A percentile compares a stretch with the other conserved stretches of the same genome.
Evolutionary conservation across 768 basidiomycete species (phyloP).

Genomic region (Agaricus sinodeliciosus): DNA sequence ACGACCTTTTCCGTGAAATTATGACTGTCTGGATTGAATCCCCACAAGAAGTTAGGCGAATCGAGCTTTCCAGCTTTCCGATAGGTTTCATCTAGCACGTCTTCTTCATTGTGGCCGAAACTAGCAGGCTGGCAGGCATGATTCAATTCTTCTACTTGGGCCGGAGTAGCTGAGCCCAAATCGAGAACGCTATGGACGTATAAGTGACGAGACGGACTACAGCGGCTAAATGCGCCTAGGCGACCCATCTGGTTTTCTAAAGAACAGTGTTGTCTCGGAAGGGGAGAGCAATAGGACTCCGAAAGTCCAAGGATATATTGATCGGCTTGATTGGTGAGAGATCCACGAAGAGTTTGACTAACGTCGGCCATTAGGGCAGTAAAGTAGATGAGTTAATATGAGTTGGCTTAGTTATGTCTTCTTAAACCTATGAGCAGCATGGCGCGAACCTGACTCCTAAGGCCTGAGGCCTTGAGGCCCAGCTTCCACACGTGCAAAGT

Average conservation of each 20-base stretch:
- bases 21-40: constrained; percentile 19
- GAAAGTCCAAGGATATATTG: not conserved
- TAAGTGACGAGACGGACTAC: too few relatives aligned
- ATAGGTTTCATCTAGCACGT: constrained; percentile 37
- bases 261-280: not conserved
- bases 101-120: constrained; percentile 20
- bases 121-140: not conserved
- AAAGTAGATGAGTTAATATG: too few relatives aligned
- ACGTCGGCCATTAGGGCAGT: not conserved
- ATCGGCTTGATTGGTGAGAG: not conserved
- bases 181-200: not conserved
- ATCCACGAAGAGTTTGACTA: not conserved
- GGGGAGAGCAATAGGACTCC: not conserved
- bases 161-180: not conserved
- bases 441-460: too few relatives aligned
- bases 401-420: too few relatives aligned
- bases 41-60: constrained; percentile 23
- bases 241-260: not conserved
- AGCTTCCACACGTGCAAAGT: too few relatives aligned
- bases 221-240: not conserved
- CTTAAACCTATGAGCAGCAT: too few relatives aligned
- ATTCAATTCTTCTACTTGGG: not conserved
- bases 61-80: constrained; percentile 42
- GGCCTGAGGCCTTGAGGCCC: too few relatives aligned
- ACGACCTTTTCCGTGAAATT: constrained; percentile 19